These are phyloP conservation scores for Cordyceps militaris DNA, from an alignment of 2,329 filamentous ascomycete genomes.

Conservation along the genomic window DNA sequence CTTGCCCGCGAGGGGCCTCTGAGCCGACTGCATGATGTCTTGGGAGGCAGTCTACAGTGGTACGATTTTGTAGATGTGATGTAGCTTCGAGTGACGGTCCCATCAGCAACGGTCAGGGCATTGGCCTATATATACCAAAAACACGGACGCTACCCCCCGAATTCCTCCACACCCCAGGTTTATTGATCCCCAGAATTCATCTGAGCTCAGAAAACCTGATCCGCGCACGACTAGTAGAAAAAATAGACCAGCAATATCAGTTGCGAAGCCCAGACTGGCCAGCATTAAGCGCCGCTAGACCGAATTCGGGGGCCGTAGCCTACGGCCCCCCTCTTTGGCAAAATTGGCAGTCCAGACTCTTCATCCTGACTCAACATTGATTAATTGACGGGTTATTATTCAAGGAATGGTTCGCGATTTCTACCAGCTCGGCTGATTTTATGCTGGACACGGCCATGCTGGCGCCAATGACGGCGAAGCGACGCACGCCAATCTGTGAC, in stretches of 20 bases:
- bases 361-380: slow-evolving; percentile 9
- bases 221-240: slow-evolving; percentile 9
- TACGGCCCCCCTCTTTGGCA: slow-evolving; percentile 12
- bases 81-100: not conserved
- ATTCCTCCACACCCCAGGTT: slow-evolving; percentile 13
- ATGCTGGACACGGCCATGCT: not conserved
- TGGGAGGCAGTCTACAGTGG: not conserved
- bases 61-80: not conserved
- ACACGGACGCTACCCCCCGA: not conserved
- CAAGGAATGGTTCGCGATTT: not conserved
- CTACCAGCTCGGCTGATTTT: not conserved
- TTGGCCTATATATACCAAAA: slow-evolving; percentile 6
- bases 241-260: not conserved
- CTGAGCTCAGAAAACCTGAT: slow-evolving; percentile 3
- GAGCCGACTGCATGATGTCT: slow-evolving; percentile 15
- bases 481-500: not conserved
- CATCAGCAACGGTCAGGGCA: slow-evolving; percentile 9
- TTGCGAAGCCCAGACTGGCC: not conserved
- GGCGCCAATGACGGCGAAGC: not conserved
- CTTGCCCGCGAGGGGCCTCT: slow-evolving; percentile 14
- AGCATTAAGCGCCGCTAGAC: slow-evolving; percentile 5
- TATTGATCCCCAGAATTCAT: not conserved
- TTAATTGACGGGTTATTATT: not conserved
- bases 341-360: not conserved
- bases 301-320: slow-evolving; percentile 13